phyloP scores from a whole-genome alignment of 805 yeast genomes.

The Metschnikowia similis region DNA sequence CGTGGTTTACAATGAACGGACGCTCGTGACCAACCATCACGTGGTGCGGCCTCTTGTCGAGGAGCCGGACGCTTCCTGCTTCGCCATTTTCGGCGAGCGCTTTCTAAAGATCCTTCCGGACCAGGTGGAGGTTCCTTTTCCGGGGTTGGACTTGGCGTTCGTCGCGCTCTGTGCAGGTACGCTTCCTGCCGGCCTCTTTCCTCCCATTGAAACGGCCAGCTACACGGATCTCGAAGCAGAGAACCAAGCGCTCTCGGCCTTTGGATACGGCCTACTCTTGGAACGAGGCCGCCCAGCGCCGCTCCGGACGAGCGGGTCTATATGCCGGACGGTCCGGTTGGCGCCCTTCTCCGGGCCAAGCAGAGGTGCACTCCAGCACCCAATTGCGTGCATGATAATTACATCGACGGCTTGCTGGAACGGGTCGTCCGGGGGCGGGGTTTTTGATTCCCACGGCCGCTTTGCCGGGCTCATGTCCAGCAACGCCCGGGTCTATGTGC shows the following conservation, averaged over 20 bases:
- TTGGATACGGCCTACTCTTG: slow-evolving; percentile 41
- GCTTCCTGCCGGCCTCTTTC: not conserved
- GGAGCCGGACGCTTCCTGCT: slow-evolving; percentile 3
- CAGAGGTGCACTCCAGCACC: not conserved
- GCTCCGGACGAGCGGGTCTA: slow-evolving; percentile 28
- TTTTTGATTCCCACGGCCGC: slow-evolving; percentile 22
- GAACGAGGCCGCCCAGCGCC: slow-evolving; percentile 22
- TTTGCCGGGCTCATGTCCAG: slow-evolving; percentile 42
- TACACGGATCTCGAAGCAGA: slow-evolving; percentile 11
- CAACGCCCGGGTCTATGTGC: slow-evolving; percentile 36
- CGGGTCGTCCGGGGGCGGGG: slow-evolving; percentile 49
- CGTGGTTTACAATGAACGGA: slow-evolving; percentile 25
- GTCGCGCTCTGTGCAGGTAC: slow-evolving; percentile 19
- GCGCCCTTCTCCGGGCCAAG: slow-evolving; percentile 1
- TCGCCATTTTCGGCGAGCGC: slow-evolving; percentile 2
- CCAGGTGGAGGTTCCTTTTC: slow-evolving; percentile 28
- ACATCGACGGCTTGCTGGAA: slow-evolving; percentile 47
- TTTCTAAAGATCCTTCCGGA: slow-evolving; percentile 8
- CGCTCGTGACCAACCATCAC: slow-evolving; percentile 41
- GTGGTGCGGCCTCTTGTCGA: slow-evolving; percentile 25
- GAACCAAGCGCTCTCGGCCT: slow-evolving; percentile 21
- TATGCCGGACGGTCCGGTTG: slow-evolving; percentile 20
- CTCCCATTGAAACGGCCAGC: not conserved
- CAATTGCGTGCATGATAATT: slow-evolving; percentile 22
- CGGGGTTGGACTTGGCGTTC: slow-evolving; percentile 37